phyloP scores from a whole-genome alignment of 1,284 basidiomycete genomes.

The Trametes polyzona region DNA sequence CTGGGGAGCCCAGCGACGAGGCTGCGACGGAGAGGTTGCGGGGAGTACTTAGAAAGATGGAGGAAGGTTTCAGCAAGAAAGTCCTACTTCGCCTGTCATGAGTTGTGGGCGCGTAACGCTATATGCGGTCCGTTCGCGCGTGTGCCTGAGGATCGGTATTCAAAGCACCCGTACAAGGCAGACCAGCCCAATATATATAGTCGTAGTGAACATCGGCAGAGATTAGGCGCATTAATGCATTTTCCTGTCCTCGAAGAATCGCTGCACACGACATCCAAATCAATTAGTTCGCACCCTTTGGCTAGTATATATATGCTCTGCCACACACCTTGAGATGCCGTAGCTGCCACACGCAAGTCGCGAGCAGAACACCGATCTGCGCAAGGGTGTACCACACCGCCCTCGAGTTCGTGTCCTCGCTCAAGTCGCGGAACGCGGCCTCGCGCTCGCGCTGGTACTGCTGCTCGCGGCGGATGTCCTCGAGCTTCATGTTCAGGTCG shows the following conservation, averaged over 20 bases:
- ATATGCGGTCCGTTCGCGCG: neutral
- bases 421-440: constrained; percentile 87
- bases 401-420: constrained; percentile 85
- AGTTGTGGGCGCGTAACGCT: neutral
- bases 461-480: constrained; percentile 94
- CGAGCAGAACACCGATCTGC: constrained; percentile 86
- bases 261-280: constrained; percentile 43
- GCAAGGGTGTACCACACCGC: constrained; percentile 93
- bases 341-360: constrained; percentile 92
- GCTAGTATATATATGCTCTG: constrained; percentile 1
- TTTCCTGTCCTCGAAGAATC: constrained; percentile 90
- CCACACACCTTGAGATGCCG: constrained; percentile 82
- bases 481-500: constrained; percentile 91
- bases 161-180: neutral
- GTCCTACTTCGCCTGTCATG: constrained; percentile 62
- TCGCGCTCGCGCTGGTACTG: constrained; percentile 98
- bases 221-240: constrained; percentile 53
- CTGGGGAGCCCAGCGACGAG: constrained; percentile 51
- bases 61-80: constrained; percentile 72
- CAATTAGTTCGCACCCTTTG: neutral
- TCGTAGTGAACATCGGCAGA: constrained; percentile 12
- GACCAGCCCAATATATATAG: constrained; percentile 23
- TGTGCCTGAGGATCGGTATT: too few species aligned
- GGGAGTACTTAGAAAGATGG: constrained; percentile 51
- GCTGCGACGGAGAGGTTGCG: constrained; percentile 53